Evolutionary conservation across 2,329 filamentous ascomycete species (phyloP).

Genomic region (Cyphellophora europaea): DNA sequence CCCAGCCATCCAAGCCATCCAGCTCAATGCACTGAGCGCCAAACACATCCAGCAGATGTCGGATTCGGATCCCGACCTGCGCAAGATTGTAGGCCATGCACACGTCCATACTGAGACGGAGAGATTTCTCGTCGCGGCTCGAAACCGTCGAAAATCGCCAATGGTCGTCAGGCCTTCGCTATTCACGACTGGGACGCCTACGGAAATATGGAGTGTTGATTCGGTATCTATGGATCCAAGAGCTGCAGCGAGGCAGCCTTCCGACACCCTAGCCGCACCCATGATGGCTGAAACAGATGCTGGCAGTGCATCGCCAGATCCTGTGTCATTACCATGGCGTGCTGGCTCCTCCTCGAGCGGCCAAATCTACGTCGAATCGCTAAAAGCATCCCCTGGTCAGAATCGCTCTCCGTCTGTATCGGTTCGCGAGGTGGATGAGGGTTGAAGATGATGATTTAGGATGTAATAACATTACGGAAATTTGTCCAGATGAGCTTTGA

Average conservation of each 20-base stretch:
- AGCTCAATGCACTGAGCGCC: neutral
- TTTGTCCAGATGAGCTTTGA: neutral
- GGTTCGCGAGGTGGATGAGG: neutral
- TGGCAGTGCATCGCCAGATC: neutral
- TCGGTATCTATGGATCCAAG: constrained; percentile 1
- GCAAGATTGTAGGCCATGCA: constrained; percentile 1
- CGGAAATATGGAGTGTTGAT: neutral
- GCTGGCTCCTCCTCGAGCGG: neutral
- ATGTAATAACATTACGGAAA: neutral
- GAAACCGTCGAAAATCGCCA: neutral
- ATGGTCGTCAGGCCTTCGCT: neutral
- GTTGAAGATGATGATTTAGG: constrained; percentile 1
- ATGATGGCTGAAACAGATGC: constrained; percentile 1
- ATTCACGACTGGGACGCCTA: neutral
- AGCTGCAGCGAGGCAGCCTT: neutral
- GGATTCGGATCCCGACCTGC: neutral
- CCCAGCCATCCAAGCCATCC: constrained; percentile 1
- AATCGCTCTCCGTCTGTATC: neutral
- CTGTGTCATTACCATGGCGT: neutral
- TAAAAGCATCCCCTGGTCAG: neutral
- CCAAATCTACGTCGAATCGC: neutral
- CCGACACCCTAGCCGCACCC: neutral
- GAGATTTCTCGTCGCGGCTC: neutral
- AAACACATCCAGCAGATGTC: constrained; percentile 1
- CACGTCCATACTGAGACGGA: neutral